Percentiles rank a stretch among this genome's conserved stretches.
These are phyloP conservation scores for Ormosia emarginata DNA, from an alignment of 306 rosid genomes.

Conservation along the genomic window DNA sequence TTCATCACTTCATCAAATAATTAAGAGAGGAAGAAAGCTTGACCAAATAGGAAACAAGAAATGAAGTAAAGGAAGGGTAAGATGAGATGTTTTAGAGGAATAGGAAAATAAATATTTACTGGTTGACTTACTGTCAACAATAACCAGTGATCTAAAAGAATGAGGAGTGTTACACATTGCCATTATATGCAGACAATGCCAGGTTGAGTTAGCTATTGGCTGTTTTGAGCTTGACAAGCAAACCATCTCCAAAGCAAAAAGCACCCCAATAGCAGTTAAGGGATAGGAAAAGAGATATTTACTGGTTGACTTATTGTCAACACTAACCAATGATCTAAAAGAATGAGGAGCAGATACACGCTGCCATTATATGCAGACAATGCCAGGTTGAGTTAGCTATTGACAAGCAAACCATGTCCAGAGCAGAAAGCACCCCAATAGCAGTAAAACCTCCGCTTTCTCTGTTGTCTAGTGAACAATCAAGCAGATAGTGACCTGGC, in stretches of 20 bases:
- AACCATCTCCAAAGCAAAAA: neutral
- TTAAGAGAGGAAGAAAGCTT: neutral
- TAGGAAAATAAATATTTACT: neutral
- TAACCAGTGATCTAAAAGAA: neutral
- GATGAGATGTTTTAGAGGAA: neutral
- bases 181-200: neutral
- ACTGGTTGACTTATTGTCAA: neutral
- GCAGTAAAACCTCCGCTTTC: neutral
- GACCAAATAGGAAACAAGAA: neutral
- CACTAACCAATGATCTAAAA: neutral
- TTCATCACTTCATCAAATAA: neutral
- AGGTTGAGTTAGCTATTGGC: neutral
- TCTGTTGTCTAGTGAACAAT: constrained; percentile 7
- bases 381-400: neutral
- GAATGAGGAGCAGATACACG: neutral
- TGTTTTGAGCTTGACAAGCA: neutral
- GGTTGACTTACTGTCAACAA: neutral
- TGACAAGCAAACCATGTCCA: neutral
- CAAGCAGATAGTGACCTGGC: constrained; percentile 8
- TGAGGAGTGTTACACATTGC: neutral
- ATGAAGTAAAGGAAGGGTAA: neutral
- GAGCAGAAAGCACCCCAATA: neutral
- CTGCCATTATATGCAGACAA: neutral
- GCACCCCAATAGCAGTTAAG: constrained; percentile 1
- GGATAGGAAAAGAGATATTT: neutral